Conservation (phyloP, 441 rosid species). For the Omphalea diandra region DNA sequence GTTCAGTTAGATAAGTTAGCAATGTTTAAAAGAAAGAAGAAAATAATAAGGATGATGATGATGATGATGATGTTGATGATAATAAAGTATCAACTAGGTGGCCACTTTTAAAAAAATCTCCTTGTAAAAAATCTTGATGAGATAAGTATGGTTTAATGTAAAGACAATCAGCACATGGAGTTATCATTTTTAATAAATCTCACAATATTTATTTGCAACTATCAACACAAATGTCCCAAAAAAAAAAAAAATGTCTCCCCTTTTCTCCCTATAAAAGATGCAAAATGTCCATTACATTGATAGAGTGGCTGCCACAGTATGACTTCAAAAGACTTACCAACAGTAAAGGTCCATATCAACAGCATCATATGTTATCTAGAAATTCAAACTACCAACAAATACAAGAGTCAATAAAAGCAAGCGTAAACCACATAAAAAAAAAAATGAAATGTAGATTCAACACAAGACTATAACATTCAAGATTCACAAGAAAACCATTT, state of each 20-base stretch:
- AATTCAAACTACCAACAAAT: background rate
- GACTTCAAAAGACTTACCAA: background rate
- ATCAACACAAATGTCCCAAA: too few relatives aligned
- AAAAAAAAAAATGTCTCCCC: background rate
- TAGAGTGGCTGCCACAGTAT: background rate
- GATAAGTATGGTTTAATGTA: background rate
- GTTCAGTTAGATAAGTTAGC: background rate
- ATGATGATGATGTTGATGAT: too few relatives aligned
- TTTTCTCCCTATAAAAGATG: background rate
- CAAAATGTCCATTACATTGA: background rate
- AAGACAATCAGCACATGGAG: background rate
- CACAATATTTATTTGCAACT: background rate
- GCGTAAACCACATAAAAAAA: background rate
- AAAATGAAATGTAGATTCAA: background rate
- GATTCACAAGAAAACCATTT: background rate
- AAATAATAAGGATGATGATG: too few relatives aligned
- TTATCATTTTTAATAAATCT: background rate
- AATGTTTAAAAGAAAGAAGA: background rate
- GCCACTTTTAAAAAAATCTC: background rate
- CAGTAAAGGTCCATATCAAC: background rate
- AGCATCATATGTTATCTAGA: background rate
- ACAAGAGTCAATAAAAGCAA: background rate
- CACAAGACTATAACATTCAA: slow-evolving; percentile 11
- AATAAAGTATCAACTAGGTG: background rate
- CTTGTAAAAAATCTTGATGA: background rate